These are phyloP conservation scores for Climacium dendroides DNA, from an alignment of 225 moss, liverwort and hornwort genomes.

Conservation along the genomic window DNA sequence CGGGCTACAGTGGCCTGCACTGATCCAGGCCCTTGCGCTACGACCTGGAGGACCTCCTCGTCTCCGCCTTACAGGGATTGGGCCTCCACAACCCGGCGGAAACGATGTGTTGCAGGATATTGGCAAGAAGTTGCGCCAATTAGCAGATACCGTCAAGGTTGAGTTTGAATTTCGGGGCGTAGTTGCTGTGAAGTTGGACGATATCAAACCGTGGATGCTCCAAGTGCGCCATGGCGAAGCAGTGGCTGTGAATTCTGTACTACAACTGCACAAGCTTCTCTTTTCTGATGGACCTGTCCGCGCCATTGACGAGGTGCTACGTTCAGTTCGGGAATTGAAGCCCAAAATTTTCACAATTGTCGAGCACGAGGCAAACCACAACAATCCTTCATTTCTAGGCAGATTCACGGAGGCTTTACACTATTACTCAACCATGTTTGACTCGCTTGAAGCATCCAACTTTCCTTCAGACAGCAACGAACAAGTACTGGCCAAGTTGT, in stretches of 20 bases:
- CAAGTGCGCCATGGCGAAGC: constrained; percentile 57
- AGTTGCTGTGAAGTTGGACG: constrained; percentile 48
- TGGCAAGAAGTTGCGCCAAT: constrained; percentile 53
- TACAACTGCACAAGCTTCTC: constrained; percentile 56
- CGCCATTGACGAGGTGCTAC: constrained; percentile 51
- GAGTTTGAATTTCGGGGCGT: constrained; percentile 66
- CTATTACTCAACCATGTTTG: constrained; percentile 73
- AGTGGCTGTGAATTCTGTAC: constrained; percentile 57
- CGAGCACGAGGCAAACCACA: constrained; percentile 75
- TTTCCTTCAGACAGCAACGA: constrained; percentile 29
- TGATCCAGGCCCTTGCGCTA: constrained; percentile 63
- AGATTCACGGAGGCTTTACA: constrained; percentile 66
- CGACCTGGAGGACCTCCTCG: constrained; percentile 57
- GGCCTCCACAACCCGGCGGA: constrained; percentile 39
- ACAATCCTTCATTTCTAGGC: constrained; percentile 41
- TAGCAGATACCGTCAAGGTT: constrained; percentile 47
- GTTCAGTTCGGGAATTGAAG: constrained; percentile 23
- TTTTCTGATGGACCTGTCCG: constrained; percentile 14
- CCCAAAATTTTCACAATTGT: constrained; percentile 57
- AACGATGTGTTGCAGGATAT: constrained; percentile 59
- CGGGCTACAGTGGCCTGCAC: constrained; percentile 72
- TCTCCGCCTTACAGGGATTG: constrained; percentile 67
- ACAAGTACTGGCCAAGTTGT: constrained; percentile 51
- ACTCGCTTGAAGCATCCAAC: constrained; percentile 59
- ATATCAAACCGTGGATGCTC: constrained; percentile 66